Evolutionary conservation across 805 yeast species (phyloP), one percentile per base, ranked within the genome.

Genomic region (Clavispora asparagi): DNA sequence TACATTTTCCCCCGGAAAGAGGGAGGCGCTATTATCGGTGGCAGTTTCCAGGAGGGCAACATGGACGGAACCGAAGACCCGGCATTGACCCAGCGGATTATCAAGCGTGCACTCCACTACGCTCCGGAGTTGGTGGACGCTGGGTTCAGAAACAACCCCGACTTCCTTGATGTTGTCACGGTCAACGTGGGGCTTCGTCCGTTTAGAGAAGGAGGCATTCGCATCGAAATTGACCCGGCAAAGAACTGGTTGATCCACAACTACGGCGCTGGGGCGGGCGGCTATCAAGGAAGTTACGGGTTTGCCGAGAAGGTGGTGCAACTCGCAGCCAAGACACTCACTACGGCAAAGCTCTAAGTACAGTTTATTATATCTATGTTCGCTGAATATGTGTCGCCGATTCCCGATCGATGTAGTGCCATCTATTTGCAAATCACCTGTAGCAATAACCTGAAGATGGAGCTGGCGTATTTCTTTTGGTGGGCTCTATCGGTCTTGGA

Each of bases 1-100:
- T 83, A 83, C 56, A 65, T 79, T 31, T 78, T 83, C 71, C 89
- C 89, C n/a, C 64, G 89, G 46, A 78, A 77, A 49, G 89, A 83
- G 63, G 88, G 89, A 10, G 56, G 56, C 2, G 70, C 79, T 30
- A 78, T 83, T 35, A 72, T 83, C 46, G 90, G 89, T 3, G 90
- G 89, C 0, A 58, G 68, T 39, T 63, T 67, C 36, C 39, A 45
- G 7, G 49, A 42, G 4, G 50, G 60, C 30, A 50, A 49, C 35
- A 41, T 44, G 29, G 47, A 52, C 11, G 42, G 46, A 2, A 40
- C 31, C 7, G 39, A 56, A 37, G 82, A 81, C 51, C 56, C 59
- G 3, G 76, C 59, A 13, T 64, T 81, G 43, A 70, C 78, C 1
- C 55, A 71, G 43, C 65, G 87, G 41, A 75, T 81, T 3, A 49